phyloP scores from a whole-genome alignment of 495 filamentous ascomycete genomes.

The Hypoxylon crocopeplum region DNA sequence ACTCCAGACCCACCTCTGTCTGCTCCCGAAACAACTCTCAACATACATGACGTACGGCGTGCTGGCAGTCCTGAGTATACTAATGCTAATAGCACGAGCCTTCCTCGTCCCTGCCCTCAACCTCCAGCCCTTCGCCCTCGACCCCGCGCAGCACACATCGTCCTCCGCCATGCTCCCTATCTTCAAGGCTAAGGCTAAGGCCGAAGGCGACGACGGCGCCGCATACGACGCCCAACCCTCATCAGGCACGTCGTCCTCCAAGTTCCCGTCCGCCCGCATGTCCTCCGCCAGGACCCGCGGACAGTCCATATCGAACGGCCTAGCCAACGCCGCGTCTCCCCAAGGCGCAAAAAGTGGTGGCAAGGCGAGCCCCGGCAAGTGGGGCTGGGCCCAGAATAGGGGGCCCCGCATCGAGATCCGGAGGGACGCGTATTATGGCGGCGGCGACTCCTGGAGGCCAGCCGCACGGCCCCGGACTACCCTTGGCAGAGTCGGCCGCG shows the following conservation, averaged over 20 bases:
- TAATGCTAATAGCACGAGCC: constrained; percentile 66
- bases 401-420: constrained; percentile 54
- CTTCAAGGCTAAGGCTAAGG: constrained; percentile 56
- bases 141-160: constrained; percentile 29
- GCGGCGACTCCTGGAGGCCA: constrained; percentile 36
- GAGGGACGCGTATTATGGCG: constrained; percentile 46
- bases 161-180: constrained; percentile 47
- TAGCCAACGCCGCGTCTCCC: constrained; percentile 17
- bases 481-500: constrained; percentile 40
- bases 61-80: constrained; percentile 65
- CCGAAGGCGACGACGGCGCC: constrained; percentile 51
- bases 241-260: constrained; percentile 34
- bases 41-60: constrained; percentile 80
- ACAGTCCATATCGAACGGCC: constrained; percentile 24
- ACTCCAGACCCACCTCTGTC: constrained; percentile 85
- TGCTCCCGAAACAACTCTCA: constrained; percentile 84
- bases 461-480: constrained; percentile 19
- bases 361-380: constrained; percentile 42
- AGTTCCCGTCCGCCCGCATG: constrained; percentile 33
- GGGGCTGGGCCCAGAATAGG: constrained; percentile 41
- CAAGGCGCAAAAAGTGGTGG: constrained; percentile 10
- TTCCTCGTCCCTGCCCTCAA: constrained; percentile 59
- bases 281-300: constrained; percentile 32
- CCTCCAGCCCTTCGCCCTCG: constrained; percentile 54
- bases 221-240: constrained; percentile 31